phyloP scores from a whole-genome alignment of 192 early-diverging fungal genomes.

The Entomortierella chlamydospora region DNA sequence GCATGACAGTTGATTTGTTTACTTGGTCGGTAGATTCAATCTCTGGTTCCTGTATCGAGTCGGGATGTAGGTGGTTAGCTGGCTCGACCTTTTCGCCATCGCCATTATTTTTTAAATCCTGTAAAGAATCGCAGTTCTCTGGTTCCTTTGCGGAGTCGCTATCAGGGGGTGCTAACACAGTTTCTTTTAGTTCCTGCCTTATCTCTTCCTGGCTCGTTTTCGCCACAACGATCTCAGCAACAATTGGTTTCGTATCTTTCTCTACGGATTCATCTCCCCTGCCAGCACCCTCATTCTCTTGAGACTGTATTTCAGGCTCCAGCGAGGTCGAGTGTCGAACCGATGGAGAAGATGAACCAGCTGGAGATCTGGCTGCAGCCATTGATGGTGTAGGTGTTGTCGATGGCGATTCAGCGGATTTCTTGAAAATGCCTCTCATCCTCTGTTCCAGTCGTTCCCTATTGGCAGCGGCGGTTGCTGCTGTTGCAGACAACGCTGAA shows the following conservation, averaged over 20 bases:
- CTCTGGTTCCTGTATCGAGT: neutral
- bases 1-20: neutral
- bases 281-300: neutral
- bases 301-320: slow-evolving; percentile 3
- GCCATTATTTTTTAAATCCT: no score
- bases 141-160: no score
- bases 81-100: no score
- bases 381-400: slow-evolving; percentile 20
- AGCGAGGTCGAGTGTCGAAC: slow-evolving; percentile 5
- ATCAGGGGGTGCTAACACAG: no score
- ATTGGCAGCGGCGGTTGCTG: slow-evolving; percentile 36
- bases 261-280: neutral
- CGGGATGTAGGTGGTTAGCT: no score
- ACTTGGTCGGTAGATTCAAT: neutral
- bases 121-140: no score
- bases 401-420: slow-evolving; percentile 27
- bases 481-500: slow-evolving; percentile 14
- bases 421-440: slow-evolving; percentile 51
- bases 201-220: slow-evolving; percentile 1
- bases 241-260: neutral
- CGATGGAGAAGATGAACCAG: slow-evolving; percentile 18
- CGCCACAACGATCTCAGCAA: slow-evolving; percentile 8
- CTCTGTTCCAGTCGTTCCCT: slow-evolving; percentile 61
- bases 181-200: no score
- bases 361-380: slow-evolving; percentile 7